These are phyloP conservation scores for Scedosporium boydii DNA, from an alignment of 2,329 filamentous ascomycete genomes.

Conservation along the genomic window DNA sequence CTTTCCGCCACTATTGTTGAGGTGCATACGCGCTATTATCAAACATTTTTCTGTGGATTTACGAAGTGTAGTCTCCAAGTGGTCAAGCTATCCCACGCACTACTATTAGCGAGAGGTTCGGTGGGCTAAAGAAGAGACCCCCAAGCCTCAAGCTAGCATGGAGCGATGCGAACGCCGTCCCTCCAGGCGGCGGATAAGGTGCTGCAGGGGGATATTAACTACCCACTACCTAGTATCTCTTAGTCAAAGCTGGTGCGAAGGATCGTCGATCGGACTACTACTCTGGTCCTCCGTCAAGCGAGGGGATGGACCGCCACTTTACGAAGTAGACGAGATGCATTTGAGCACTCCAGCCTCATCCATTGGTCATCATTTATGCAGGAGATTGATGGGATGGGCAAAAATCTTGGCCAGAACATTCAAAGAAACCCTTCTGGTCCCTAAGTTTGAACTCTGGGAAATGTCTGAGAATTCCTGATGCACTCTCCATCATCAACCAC, in stretches of 20 bases:
- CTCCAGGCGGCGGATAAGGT: background rate
- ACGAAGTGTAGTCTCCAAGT: too few species aligned
- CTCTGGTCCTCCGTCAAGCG: background rate
- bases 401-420: background rate
- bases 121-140: background rate
- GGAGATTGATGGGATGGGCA: background rate
- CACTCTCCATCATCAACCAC: background rate
- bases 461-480: background rate
- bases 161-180: background rate
- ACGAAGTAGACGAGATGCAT: background rate
- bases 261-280: background rate
- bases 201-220: constrained; percentile 1
- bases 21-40: background rate
- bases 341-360: background rate
- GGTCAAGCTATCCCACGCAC: background rate
- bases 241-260: background rate
- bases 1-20: background rate
- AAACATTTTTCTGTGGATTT: too few species aligned
- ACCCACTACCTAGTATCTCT: background rate
- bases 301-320: background rate
- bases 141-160: background rate
- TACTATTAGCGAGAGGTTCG: background rate
- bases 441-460: background rate
- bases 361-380: background rate
- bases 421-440: background rate